Base-by-base conservation (phyloP, 139 green algal species). In the Chlamydomonas schloesseri region DNA sequence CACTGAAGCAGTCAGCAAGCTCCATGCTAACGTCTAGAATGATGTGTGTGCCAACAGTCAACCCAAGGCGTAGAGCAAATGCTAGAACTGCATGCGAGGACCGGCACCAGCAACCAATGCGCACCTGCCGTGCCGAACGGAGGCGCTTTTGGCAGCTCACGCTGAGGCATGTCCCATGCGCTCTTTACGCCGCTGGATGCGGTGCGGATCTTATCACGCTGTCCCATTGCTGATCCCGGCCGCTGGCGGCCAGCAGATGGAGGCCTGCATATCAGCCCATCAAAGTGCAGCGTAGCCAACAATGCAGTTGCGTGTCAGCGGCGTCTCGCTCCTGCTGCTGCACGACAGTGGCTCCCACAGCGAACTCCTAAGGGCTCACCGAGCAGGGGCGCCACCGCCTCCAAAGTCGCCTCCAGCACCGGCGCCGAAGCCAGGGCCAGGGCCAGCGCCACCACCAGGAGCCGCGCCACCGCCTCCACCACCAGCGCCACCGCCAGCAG, bases 121-220 rank as follows among this genome's bases (percentile, higher is more conserved):
- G 1, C 75, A 82, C 75, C 70, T 37, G 58, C 58, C 33, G 58
- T 50, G 14, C 81, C 87, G 28, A 62, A 62, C 0, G 80, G 81
- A 21, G 87, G 87, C 8, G 87, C 74, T 60, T 55, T 53, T 6
- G 81, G 74, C 34, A 89, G 81, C 58, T 87, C 79, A 31, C 85
- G 86, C 24, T 37, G 23, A 3, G 83, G 79, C 65, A 85, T 28
- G 28, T 93, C 88, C 87, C 87, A 93, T 42, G 79, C 53, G 55
- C 77, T 87, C 68, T 81, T 91, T 24, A 73, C 78, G 55, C 81
- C 83, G 37, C 64, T 65, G 57, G 87, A 87, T 17, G 73, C 85
- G n/a, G 88, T 69, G 4, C 80, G 73, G 15, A 90, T 64, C 18
- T 57, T 73, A 17, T 84, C 82, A 2, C 84, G 60, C 20, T 11